Conservation (phyloP, 768 basidiomycete genomes). For the Auriscalpium orientale region DNA sequence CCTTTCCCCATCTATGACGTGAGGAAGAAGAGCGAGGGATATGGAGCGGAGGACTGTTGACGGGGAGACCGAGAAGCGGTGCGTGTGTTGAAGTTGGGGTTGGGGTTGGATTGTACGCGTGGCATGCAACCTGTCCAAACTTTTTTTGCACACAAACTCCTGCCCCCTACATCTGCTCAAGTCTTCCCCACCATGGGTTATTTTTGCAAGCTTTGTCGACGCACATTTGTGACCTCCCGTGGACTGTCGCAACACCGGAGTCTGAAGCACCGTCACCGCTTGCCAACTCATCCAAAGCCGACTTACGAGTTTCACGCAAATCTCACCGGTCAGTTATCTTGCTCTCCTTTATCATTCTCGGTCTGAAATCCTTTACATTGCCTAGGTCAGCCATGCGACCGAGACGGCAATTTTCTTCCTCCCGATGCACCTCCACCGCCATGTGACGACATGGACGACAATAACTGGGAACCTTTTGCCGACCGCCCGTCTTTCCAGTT, state of each 20-base stretch:
- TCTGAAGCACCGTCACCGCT: background rate
- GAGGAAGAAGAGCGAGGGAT: background rate
- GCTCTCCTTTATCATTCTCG: background rate
- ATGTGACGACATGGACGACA: background rate
- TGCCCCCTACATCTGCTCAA: background rate
- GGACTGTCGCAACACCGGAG: background rate
- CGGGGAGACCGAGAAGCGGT: background rate
- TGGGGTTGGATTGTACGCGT: background rate
- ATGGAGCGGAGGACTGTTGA: background rate
- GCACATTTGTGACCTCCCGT: background rate
- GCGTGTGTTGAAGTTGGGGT: background rate
- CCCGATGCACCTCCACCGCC: background rate
- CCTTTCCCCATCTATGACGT: background rate
- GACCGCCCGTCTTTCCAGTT: background rate
- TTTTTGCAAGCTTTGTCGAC: background rate
- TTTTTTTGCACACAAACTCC: background rate
- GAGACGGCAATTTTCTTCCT: background rate
- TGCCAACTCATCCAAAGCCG: background rate
- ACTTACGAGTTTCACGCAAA: background rate
- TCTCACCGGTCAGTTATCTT: background rate
- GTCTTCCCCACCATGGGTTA: background rate
- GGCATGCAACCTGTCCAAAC: background rate
- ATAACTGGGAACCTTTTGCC: background rate
- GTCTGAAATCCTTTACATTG: too few relatives aligned
- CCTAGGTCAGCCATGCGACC: background rate